Conservation (phyloP, 192 early-diverging fungal species). For the Dissophora globulifera region DNA sequence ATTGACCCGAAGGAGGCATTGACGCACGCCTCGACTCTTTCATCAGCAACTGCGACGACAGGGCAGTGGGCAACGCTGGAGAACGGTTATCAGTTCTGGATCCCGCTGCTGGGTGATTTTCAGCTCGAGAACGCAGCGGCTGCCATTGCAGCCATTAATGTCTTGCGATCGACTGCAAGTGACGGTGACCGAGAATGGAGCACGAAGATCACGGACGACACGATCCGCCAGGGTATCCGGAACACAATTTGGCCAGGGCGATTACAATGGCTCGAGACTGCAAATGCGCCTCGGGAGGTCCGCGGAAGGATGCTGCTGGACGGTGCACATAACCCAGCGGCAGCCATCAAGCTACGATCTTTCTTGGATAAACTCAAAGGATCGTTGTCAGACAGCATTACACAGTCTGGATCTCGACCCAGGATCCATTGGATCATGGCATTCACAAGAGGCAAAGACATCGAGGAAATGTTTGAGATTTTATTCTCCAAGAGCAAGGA, state of each 20-base stretch:
- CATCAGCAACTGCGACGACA: background rate
- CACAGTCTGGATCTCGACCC: background rate
- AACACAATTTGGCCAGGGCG: conserved; percentile 86
- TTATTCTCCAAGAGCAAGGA: conserved; percentile 64
- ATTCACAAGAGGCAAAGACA: conserved; percentile 75
- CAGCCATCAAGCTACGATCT: conserved; percentile 68
- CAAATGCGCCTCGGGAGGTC: conserved; percentile 19
- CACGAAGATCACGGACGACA: conserved; percentile 57
- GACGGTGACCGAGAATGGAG: conserved; percentile 32
- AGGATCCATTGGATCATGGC: conserved; percentile 83
- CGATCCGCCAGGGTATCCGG: conserved; percentile 72
- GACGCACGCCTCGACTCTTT: background rate
- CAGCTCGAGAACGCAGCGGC: conserved; percentile 85
- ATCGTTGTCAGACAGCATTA: background rate
- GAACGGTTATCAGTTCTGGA: conserved; percentile 51
- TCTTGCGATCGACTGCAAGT: conserved; percentile 39
- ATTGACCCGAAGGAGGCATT: background rate
- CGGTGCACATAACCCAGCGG: conserved; percentile 91
- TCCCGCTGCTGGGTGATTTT: conserved; percentile 78
- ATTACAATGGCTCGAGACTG: conserved; percentile 71
- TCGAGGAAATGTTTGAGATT: conserved; percentile 65
- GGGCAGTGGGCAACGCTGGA: conserved; percentile 28
- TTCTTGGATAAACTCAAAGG: conserved; percentile 66
- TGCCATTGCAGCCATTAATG: conserved; percentile 71
- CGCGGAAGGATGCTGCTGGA: conserved; percentile 76